phyloP scores from a whole-genome alignment of 2,329 filamentous ascomycete genomes.

The Pseudogymnoascus sp. region DNA sequence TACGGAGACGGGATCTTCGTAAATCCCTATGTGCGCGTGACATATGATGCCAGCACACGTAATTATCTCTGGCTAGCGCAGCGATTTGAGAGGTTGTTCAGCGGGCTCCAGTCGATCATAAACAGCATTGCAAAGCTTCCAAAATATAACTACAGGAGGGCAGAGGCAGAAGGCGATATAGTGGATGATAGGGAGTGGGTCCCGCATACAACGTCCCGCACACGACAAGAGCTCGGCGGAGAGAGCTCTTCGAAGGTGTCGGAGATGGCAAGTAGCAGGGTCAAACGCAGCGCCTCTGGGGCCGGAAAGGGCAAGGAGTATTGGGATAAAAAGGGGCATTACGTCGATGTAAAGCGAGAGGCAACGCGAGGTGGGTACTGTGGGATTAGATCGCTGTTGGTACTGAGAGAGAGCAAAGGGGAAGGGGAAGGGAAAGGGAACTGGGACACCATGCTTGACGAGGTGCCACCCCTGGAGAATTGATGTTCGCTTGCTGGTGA shows the following conservation, averaged over 20 bases:
- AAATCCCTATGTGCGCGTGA: constrained; percentile 67
- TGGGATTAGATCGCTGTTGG: constrained; percentile 43
- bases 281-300: constrained; percentile 6
- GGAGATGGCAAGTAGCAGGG: constrained; percentile 9
- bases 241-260: constrained; percentile 24
- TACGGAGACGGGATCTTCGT: constrained; percentile 50
- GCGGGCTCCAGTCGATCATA: constrained; percentile 47
- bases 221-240: constrained; percentile 15
- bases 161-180: constrained; percentile 47
- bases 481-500: background rate
- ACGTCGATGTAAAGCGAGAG: constrained; percentile 34
- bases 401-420: constrained; percentile 31
- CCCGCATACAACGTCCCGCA: constrained; percentile 10
- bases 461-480: constrained; percentile 20
- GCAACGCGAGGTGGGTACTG: constrained; percentile 48
- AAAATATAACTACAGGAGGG: constrained; percentile 49
- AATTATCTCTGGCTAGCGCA: constrained; percentile 50
- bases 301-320: constrained; percentile 11
- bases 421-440: constrained; percentile 25
- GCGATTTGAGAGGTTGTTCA: constrained; percentile 58
- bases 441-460: constrained; percentile 25
- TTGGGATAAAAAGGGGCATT: constrained; percentile 27
- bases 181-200: constrained; percentile 46
- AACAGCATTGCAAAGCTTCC: constrained; percentile 50
- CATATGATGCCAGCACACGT: constrained; percentile 51